A percentile compares a stretch with the other conserved stretches of the same genome.
Conservation (phyloP, 2,329 filamentous ascomycete genomes). For the Metarhizium brunneum region DNA sequence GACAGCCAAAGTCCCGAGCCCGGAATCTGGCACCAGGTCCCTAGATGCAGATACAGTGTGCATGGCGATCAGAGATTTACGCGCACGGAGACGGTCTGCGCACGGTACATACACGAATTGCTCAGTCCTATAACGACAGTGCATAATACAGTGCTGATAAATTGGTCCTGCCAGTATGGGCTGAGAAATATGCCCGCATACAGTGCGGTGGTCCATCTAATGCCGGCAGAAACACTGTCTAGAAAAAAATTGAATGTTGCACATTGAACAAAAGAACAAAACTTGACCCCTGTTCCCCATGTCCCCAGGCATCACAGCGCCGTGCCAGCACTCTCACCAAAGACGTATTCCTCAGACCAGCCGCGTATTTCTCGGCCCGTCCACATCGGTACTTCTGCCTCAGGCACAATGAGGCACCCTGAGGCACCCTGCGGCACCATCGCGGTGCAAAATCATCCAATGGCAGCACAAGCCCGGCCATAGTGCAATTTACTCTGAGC, state of each 20-base stretch:
- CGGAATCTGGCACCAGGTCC: neutral
- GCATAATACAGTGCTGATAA: neutral
- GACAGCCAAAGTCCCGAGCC: neutral
- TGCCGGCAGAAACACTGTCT: neutral
- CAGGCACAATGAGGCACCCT: slow-evolving; percentile 19
- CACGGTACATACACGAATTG: neutral
- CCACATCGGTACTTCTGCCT: slow-evolving; percentile 15
- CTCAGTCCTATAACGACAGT: neutral
- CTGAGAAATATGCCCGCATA: neutral
- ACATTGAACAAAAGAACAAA: neutral
- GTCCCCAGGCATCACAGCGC: neutral
- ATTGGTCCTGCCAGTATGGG: neutral
- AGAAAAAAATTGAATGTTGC: neutral
- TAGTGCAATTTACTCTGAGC: neutral
- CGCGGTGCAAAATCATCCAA: slow-evolving; percentile 4
- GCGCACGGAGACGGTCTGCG: neutral
- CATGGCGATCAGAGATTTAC: neutral
- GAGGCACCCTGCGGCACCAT: slow-evolving; percentile 1
- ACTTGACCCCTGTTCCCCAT: neutral
- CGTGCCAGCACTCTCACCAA: neutral
- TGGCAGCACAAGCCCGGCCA: slow-evolving; percentile 4
- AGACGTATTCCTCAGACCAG: slow-evolving; percentile 17
- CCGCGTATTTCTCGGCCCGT: slow-evolving; percentile 17
- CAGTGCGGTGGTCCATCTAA: neutral
- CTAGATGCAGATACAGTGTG: neutral